These are phyloP conservation scores for Reticulascus tulasneorum DNA, from an alignment of 2,329 filamentous ascomycete species.

Conservation along the genomic window DNA sequence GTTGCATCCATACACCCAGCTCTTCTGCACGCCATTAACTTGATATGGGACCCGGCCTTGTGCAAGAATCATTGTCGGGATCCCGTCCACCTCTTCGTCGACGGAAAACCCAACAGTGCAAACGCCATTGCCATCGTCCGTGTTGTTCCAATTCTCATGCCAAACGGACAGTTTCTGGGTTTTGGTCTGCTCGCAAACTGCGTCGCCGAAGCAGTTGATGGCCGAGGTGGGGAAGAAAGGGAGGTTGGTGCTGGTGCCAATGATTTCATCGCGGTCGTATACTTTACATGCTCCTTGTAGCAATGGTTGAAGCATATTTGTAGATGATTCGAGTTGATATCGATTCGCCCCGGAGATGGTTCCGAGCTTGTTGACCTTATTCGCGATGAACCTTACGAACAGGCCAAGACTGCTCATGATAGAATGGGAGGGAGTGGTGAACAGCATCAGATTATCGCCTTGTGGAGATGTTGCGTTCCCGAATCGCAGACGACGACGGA, in stretches of 20 bases:
- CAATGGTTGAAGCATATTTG: slow-evolving; percentile 1
- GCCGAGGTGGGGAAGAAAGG: not conserved
- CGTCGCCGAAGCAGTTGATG: slow-evolving; percentile 1
- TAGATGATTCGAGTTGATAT: slow-evolving; percentile 1
- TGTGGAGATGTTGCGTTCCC: not conserved
- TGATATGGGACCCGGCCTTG: not conserved
- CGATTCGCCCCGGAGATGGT: not conserved
- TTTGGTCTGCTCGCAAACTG: not conserved
- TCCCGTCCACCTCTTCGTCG: not conserved
- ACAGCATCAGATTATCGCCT: not conserved
- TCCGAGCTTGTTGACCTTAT: not conserved
- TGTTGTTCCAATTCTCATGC: not conserved
- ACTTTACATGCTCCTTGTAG: slow-evolving; percentile 1
- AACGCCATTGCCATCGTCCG: not conserved
- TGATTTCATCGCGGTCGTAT: not conserved
- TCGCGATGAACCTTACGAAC: not conserved
- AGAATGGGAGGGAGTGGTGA: not conserved
- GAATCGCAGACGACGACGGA: not conserved
- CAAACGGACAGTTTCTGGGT: not conserved
- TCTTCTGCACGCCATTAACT: not conserved
- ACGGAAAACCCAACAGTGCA: not conserved
- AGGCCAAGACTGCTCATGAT: slow-evolving; percentile 1
- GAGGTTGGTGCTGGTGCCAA: too few relatives aligned
- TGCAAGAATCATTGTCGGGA: not conserved
- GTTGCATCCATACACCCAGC: slow-evolving; percentile 1